phyloP scores from a whole-genome alignment of 352 stramenopile species.

The Blastocystis hominis region DNA sequence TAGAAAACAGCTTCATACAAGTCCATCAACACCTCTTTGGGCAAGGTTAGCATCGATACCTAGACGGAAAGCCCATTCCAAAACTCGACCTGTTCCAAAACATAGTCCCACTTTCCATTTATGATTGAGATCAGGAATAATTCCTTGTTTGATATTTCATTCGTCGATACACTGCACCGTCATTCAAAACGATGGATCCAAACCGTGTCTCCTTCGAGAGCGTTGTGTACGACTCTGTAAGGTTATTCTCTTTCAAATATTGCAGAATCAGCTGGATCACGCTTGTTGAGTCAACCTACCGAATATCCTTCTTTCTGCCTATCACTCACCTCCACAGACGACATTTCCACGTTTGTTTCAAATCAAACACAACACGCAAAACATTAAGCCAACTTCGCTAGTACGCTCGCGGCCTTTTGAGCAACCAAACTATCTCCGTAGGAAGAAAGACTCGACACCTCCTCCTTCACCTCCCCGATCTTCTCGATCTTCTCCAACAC shows the following conservation, averaged over 20 bases:
- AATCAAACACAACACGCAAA: too few relatives aligned
- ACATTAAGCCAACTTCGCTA: too few relatives aligned
- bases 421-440: not conserved
- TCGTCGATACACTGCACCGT: slow-evolving; percentile 20
- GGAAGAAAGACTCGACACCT: not conserved
- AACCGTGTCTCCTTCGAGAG: slow-evolving; percentile 26
- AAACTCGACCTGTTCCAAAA: slow-evolving; percentile 75
- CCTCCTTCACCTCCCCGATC: not conserved
- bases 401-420: too few relatives aligned
- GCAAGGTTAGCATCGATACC: slow-evolving; percentile 63
- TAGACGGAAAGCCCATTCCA: slow-evolving; percentile 40
- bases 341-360: too few relatives aligned
- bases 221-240: slow-evolving; percentile 30
- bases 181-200: not conserved
- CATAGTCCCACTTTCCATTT: slow-evolving; percentile 75
- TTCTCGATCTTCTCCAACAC: not conserved
- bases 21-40: slow-evolving; percentile 60
- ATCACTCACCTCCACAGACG: not conserved
- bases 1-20: slow-evolving; percentile 78
- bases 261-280: slow-evolving; percentile 27
- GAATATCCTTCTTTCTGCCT: not conserved
- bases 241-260: slow-evolving; percentile 29
- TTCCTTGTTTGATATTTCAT: slow-evolving; percentile 72
- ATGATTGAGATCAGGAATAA: slow-evolving; percentile 71
- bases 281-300: not conserved